Base-by-base conservation (phyloP, 73 alveolate species). In the Paramecium octaurelia region DNA sequence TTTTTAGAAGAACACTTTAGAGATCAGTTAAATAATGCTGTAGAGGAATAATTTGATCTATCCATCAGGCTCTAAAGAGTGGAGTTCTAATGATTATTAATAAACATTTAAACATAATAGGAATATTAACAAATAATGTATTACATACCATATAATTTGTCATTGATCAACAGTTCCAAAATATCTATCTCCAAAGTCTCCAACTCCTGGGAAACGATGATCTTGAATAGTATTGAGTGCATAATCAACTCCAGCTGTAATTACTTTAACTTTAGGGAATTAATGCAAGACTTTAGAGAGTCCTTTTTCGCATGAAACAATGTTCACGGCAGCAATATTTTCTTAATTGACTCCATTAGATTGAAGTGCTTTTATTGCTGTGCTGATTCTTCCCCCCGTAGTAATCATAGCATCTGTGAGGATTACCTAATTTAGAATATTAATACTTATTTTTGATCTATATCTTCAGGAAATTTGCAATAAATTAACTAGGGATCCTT, bases 131-230 rank as follows among this genome's bases (percentile, higher is more conserved):
- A n/a, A 54, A 18, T 54, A 54, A 54, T 54, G 69, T 54, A 54
- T 54, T 54, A 54, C 35, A 18, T 54, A 54, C 1, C 21, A 54
- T 54, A 64, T 31, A 64, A 64, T 64, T 14, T 64, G 8, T 64
- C 84, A 64, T 64, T 64, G 84, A 34, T 64, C 84, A 8, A 64
- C 84, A 64, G 91, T 80, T 48, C 91, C 91, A 46, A 43, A 80
- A 48, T 80, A 80, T 80, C 91, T 40, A 27, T 80, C 91, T 31
- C 91, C 75, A 46, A 80, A 80, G 10, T 80, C 91, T 43, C 91
- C 91, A 4, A 80, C 57, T 14, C 91, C 75, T 16, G 59, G 27
- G 16, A 64, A 27, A 40, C 34, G 35, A 24, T 20, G 34, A 43
- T 42, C 70, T 36, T 73, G 20, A 35, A 40, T 38, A 80, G 91